A percentile compares a stretch with the other conserved stretches of the same genome.
Evolutionary conservation across 176 grass and related monocot species (phyloP).

Genomic region (Bromus sterilis): DNA sequence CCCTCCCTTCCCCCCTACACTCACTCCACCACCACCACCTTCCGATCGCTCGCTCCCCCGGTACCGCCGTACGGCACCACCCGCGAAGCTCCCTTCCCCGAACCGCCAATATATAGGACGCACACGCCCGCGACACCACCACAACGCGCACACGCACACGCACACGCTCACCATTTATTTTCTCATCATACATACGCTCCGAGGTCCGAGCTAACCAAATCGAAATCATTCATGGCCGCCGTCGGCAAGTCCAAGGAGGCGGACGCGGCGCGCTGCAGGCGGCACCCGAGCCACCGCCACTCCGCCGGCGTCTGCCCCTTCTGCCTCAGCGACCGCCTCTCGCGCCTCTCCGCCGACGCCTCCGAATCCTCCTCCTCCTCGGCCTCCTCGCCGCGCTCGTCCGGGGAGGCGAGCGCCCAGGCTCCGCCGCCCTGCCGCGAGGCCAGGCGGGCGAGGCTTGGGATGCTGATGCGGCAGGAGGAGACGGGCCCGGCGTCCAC

Average conservation of each 20-base stretch:
- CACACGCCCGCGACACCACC: constrained; percentile 25
- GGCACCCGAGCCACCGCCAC: constrained; percentile 69
- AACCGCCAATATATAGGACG: constrained; percentile 12
- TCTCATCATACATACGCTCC: not conserved
- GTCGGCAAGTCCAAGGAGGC: constrained; percentile 22
- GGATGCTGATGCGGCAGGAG: constrained; percentile 30
- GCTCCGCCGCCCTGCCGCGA: constrained; percentile 14
- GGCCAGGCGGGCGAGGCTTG: constrained; percentile 33
- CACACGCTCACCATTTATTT: not conserved
- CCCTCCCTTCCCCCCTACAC: too few species aligned
- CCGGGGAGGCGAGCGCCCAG: constrained; percentile 2
- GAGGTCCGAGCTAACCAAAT: too few species aligned
- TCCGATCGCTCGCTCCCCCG: not conserved
- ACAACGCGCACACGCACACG: not conserved
- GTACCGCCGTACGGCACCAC: not conserved
- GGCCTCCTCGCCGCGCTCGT: constrained; percentile 15
- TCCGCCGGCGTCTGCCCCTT: constrained; percentile 71
- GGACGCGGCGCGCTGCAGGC: constrained; percentile 43
- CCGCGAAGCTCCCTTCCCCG: constrained; percentile 15
- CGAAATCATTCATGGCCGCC: constrained; percentile 1
- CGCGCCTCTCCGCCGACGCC: constrained; percentile 25
- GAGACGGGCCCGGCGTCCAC: not conserved
- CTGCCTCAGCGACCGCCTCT: constrained; percentile 76
- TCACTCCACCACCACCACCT: constrained; percentile 19
- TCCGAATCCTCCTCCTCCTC: not conserved